phyloP scores from a whole-genome alignment of 345 rosid species.

The Camelina laxa region DNA sequence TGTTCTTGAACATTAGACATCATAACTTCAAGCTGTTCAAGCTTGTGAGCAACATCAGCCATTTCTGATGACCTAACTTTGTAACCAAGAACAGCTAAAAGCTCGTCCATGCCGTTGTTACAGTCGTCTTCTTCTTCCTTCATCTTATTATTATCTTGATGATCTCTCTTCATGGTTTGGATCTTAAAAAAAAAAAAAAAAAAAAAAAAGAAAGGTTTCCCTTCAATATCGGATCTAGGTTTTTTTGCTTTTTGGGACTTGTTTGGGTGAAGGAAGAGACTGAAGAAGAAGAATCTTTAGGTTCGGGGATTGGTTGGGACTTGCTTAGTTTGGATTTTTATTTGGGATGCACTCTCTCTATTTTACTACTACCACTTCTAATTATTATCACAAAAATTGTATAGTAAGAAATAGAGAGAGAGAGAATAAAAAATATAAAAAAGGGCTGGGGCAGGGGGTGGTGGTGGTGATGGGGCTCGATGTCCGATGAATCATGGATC shows the following conservation, averaged over 20 bases:
- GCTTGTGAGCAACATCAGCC: slow-evolving; percentile 81
- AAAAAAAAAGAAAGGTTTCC: not conserved
- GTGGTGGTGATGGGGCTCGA: slow-evolving; percentile 68
- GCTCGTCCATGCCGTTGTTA: slow-evolving; percentile 72
- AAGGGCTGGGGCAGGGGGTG: not conserved
- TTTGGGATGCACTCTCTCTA: slow-evolving; percentile 8
- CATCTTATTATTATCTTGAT: slow-evolving; percentile 45
- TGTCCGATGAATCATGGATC: slow-evolving; percentile 49
- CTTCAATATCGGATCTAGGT: slow-evolving; percentile 36
- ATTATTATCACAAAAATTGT: slow-evolving; percentile 25
- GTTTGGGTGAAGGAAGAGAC: too few relatives aligned
- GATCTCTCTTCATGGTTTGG: slow-evolving; percentile 55
- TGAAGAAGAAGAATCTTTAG: slow-evolving; percentile 46
- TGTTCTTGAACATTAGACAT: slow-evolving; percentile 67
- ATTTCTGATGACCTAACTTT: slow-evolving; percentile 73
- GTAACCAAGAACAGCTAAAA: slow-evolving; percentile 69
- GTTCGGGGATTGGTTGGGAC: slow-evolving; percentile 45
- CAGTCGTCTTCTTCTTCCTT: slow-evolving; percentile 53
- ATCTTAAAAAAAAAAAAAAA: slow-evolving; percentile 3
- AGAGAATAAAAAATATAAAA: slow-evolving; percentile 16
- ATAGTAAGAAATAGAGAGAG: not conserved
- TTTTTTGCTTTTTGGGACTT: slow-evolving; percentile 1
- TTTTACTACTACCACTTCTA: slow-evolving; percentile 40
- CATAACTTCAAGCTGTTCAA: slow-evolving; percentile 73
- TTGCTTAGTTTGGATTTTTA: not conserved